A percentile compares a stretch with the other conserved stretches of the same genome.
Conservation (phyloP, 768 basidiomycete genomes). For the Lactifluus pinguis region DNA sequence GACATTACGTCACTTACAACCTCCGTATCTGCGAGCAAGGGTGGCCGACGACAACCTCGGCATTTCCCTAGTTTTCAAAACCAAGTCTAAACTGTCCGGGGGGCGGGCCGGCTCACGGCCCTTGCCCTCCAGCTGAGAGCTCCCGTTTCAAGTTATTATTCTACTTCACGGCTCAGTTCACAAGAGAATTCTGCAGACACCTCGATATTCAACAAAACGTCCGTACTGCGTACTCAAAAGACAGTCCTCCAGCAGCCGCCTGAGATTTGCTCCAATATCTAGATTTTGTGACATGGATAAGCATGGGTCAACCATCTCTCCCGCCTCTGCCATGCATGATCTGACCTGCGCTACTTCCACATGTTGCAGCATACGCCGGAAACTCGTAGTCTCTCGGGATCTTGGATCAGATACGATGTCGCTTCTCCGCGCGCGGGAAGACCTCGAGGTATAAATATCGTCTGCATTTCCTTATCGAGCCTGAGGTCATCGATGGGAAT, state of each 20-base stretch:
- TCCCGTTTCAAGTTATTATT: no score
- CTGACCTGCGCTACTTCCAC: neutral
- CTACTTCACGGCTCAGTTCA: no score
- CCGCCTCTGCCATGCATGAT: neutral
- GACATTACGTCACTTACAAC: no score
- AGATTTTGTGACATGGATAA: neutral
- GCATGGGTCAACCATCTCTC: neutral
- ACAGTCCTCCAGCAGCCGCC: neutral
- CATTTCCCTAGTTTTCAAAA: no score
- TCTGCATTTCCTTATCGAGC: neutral
- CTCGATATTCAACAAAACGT: no score
- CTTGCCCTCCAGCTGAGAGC: no score
- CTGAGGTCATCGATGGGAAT: neutral
- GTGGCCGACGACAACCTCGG: no score
- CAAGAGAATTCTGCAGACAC: no score
- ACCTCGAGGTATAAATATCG: conserved; percentile 40
- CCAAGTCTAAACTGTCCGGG: no score
- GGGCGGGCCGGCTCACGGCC: no score
- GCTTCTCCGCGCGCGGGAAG: conserved; percentile 37
- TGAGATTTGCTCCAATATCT: neutral
- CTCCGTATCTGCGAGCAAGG: no score
- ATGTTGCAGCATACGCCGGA: conserved; percentile 20
- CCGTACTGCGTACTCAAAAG: no score
- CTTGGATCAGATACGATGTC: conserved; percentile 60
- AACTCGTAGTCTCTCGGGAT: conserved; percentile 50